Percentiles rank a stretch among this genome's conserved stretches.
These are phyloP conservation scores for Suillus placidus DNA, from an alignment of 768 basidiomycete species.

Conservation along the genomic window DNA sequence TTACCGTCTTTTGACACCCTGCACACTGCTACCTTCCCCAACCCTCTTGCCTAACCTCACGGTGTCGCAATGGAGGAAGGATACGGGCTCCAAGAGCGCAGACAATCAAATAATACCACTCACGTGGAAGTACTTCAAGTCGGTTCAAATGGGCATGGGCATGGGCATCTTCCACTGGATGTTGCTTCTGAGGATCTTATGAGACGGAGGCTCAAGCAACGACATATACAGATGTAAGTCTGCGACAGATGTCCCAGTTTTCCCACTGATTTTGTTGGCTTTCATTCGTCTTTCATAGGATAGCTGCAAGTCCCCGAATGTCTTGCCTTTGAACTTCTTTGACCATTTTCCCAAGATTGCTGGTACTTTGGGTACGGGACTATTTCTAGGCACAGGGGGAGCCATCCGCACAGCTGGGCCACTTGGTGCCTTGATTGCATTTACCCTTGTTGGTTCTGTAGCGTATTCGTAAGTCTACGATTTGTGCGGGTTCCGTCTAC, in stretches of 20 bases:
- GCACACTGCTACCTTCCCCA: too few species aligned
- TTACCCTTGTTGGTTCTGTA: conserved; percentile 62
- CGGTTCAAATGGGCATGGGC: neutral
- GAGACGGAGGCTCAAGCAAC: conserved; percentile 71
- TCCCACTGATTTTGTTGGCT: neutral
- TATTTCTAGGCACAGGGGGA: conserved; percentile 73
- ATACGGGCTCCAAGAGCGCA: neutral
- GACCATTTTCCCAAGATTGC: conserved; percentile 49
- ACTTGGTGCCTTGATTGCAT: conserved; percentile 65
- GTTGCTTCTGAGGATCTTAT: conserved; percentile 67
- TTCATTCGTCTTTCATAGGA: conserved; percentile 40
- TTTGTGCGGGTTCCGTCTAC: conserved; percentile 27
- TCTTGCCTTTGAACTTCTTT: neutral
- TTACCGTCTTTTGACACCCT: neutral
- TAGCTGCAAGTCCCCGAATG: conserved; percentile 51
- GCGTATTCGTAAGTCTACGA: conserved; percentile 53
- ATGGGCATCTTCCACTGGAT: conserved; percentile 33
- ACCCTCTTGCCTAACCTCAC: neutral
- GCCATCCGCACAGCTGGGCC: conserved; percentile 65
- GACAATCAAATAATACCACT: neutral
- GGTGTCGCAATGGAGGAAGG: neutral
- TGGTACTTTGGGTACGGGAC: conserved; percentile 73
- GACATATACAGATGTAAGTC: conserved; percentile 76
- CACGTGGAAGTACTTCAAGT: neutral
- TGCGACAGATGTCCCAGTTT: neutral